Base-by-base conservation (phyloP, 2,329 filamentous ascomycete species). In the Ophiocordyceps camponoti-floridani region DNA sequence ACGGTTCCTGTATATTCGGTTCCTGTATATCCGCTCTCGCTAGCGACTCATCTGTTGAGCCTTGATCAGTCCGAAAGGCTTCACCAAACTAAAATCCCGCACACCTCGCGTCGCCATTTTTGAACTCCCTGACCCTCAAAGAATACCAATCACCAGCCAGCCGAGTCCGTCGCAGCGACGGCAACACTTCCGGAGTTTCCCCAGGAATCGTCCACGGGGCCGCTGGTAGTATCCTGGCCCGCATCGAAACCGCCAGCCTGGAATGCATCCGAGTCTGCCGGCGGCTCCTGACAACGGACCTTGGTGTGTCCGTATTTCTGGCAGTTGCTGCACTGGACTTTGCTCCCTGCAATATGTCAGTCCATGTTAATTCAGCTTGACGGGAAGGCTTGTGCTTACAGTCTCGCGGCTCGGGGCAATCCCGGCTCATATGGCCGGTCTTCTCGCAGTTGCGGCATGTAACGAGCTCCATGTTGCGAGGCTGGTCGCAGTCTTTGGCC, bases 391-490 rank as follows among this genome's bases (percentile, higher is more conserved):
- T 16, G 14, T 16, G 2, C 59, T 51, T 51, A 63, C 62, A 64
- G 41, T 64, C 58, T 27, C 53, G 61, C 4, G 76, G 76, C 58
- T 75, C 66, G 0, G 73, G 67, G 50, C 77, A 84, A 42, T 84
- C 79, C 35, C 68, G 70, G 45, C 75, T 68, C 50, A 67, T 70
- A 52, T 83, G 79, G 3, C 78, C 78, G 47, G 67, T 64, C 49
- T 74, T 67, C 14, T 73, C 65, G 49, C 79, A 83, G 57, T 72
- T 64, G 49, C 72, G 73, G 62, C 80, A 85, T 10, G 63, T 70
- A 3, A 77, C 74, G 11, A 48, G 53, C 16, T 60, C 59, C 51
- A 62, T 58, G 54, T 65, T 65, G 40, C 59, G 62, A 41, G 61
- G 63, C 49, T 70, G 62, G 27, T 67, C 58, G 47, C 74, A 77